These are phyloP conservation scores for Calycina herbarum DNA, from an alignment of 2,329 filamentous ascomycete species.

Conservation along the genomic window DNA sequence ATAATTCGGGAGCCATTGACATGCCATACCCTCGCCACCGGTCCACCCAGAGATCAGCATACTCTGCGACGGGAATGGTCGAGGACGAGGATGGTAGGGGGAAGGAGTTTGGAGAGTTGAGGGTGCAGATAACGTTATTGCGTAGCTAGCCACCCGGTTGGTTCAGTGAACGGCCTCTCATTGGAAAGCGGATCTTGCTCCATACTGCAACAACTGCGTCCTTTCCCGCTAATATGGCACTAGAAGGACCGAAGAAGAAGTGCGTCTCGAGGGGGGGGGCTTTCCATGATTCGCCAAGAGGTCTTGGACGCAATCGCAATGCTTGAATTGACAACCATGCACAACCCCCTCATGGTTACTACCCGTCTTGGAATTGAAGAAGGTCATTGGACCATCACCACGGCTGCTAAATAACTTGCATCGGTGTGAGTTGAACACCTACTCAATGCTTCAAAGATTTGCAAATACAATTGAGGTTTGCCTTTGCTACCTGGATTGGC, in stretches of 20 bases:
- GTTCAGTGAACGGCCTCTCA: neutral
- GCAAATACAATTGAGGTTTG: neutral
- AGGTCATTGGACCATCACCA: neutral
- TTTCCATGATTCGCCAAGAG: slow-evolving; percentile 1
- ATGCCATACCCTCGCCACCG: neutral
- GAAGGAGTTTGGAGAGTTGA: neutral
- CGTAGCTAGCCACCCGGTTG: neutral
- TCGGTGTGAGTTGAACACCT: neutral
- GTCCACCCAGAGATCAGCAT: neutral
- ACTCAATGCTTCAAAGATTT: neutral
- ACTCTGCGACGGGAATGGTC: neutral
- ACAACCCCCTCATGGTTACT: neutral
- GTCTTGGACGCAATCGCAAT: neutral
- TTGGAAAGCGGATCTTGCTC: neutral
- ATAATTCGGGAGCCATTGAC: neutral
- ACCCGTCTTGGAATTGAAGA: neutral
- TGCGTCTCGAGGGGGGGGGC: neutral
- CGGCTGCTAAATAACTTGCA: slow-evolving; percentile 1
- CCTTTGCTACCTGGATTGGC: too few species aligned
- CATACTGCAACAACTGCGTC: neutral
- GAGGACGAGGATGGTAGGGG: neutral
- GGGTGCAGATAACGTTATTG: neutral
- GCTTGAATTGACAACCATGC: slow-evolving; percentile 9
- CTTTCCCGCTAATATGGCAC: neutral
- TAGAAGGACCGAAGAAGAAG: slow-evolving; percentile 12